Evolutionary conservation across 1,284 basidiomycete species (phyloP).

Genomic region (Malassezia vespertilionis): DNA sequence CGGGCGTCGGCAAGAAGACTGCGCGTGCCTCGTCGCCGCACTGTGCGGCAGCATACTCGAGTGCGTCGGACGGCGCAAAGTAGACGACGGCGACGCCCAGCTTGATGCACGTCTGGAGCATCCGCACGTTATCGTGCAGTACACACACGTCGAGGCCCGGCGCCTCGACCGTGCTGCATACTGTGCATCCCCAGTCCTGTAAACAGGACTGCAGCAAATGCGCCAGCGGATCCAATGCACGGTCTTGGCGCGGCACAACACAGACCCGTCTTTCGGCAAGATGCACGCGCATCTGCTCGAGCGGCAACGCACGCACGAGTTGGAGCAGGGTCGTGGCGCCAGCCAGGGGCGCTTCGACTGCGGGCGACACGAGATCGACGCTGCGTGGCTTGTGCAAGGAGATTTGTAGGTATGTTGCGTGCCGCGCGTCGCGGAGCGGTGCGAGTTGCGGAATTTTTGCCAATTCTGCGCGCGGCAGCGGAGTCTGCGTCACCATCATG

Average conservation of each 20-base stretch:
- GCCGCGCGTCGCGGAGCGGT: not conserved
- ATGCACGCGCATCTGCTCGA: not conserved
- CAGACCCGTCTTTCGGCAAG: not conserved
- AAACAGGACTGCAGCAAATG: constrained; percentile 1
- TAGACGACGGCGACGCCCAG: not conserved
- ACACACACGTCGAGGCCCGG: constrained; percentile 5
- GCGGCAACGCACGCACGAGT: not conserved
- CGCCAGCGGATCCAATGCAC: not conserved
- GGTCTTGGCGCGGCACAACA: not conserved
- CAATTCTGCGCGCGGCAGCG: not conserved
- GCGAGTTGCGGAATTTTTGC: not conserved
- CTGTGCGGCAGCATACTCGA: not conserved
- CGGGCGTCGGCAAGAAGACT: constrained; percentile 1
- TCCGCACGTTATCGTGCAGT: constrained; percentile 2
- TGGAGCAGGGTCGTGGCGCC: not conserved
- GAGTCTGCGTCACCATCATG: constrained; percentile 1
- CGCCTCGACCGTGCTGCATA: not conserved
- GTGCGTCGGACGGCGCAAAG: not conserved
- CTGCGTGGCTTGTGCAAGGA: constrained; percentile 4
- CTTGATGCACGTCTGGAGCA: not conserved
- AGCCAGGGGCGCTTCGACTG: not conserved
- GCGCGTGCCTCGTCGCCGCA: not conserved
- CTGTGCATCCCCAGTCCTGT: constrained; percentile 1
- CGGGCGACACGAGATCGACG: constrained; percentile 11
- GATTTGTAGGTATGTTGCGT: constrained; percentile 2